Evolutionary conservation across 768 basidiomycete species (phyloP).

Genomic region (Exsudoporus frostii): DNA sequence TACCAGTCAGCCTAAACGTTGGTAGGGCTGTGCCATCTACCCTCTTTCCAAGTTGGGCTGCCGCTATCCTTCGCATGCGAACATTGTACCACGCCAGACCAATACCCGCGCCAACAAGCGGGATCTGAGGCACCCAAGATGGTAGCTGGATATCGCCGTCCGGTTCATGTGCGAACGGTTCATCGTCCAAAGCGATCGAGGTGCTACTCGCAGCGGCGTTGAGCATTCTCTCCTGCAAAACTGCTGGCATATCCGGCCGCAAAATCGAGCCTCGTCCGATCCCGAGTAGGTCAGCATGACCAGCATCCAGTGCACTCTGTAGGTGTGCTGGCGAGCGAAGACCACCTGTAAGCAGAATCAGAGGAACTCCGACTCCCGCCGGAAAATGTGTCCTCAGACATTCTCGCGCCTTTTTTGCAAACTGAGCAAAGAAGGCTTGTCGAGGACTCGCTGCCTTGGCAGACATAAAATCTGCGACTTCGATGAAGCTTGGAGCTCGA

Average conservation of each 20-base stretch:
- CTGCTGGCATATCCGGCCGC: slow-evolving; percentile 55
- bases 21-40: slow-evolving; percentile 1
- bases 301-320: slow-evolving; percentile 45
- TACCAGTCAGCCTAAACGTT: slow-evolving; percentile 32
- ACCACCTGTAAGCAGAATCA: slow-evolving; percentile 80
- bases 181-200: slow-evolving; percentile 20
- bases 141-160: slow-evolving; percentile 19
- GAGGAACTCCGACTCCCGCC: slow-evolving; percentile 37
- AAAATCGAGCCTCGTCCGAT: slow-evolving; percentile 66
- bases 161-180: slow-evolving; percentile 42
- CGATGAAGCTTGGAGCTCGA: background rate
- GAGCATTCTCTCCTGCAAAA: slow-evolving; percentile 27
- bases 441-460: slow-evolving; percentile 34
- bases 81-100: slow-evolving; percentile 66
- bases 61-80: slow-evolving; percentile 51
- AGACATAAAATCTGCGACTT: slow-evolving; percentile 42
- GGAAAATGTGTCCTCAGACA: slow-evolving; percentile 37
- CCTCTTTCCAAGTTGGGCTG: slow-evolving; percentile 4
- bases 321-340: slow-evolving; percentile 60
- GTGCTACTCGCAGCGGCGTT: slow-evolving; percentile 1
- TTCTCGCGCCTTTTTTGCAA: slow-evolving; percentile 55
- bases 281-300: slow-evolving; percentile 73
- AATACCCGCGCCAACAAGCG: slow-evolving; percentile 63
- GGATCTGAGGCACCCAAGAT: slow-evolving; percentile 42
- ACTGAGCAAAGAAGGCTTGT: slow-evolving; percentile 71